These are phyloP conservation scores for Penstemon eatonii DNA, from an alignment of 257 asterid species.

Conservation along the genomic window DNA sequence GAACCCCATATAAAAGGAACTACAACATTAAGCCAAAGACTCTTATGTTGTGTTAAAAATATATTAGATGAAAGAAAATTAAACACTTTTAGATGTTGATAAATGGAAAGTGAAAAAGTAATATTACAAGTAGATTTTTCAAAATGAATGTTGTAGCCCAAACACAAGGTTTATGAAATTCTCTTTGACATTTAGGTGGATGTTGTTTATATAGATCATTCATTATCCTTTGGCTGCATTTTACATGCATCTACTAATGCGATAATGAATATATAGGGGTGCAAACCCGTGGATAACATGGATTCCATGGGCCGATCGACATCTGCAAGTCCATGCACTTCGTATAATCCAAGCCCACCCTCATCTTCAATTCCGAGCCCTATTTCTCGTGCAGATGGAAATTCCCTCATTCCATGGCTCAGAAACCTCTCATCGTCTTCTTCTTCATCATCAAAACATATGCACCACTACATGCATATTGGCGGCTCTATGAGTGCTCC, in stretches of 20 bases:
- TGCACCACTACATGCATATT: conserved; percentile 37
- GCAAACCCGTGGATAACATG: conserved; percentile 57
- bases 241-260: too few species aligned
- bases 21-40: too few species aligned
- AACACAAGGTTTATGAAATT: too few species aligned
- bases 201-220: neutral
- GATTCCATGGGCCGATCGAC: conserved; percentile 58
- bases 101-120: too few species aligned
- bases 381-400: conserved; percentile 56
- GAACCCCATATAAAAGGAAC: too few species aligned
- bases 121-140: too few species aligned
- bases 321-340: conserved; percentile 52
- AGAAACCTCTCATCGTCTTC: conserved; percentile 61
- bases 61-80: too few species aligned
- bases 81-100: too few species aligned
- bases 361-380: conserved; percentile 69
- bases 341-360: conserved; percentile 53
- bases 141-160: too few species aligned
- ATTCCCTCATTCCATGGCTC: conserved; percentile 77
- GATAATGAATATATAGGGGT: conserved; percentile 30
- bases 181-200: too few species aligned
- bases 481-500: conserved; percentile 78
- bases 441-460: conserved; percentile 44
- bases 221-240: neutral
- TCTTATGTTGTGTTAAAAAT: too few species aligned